These are phyloP conservation scores for Pontederia paniculata DNA, from an alignment of 176 grass and related monocot genomes.

Conservation along the genomic window DNA sequence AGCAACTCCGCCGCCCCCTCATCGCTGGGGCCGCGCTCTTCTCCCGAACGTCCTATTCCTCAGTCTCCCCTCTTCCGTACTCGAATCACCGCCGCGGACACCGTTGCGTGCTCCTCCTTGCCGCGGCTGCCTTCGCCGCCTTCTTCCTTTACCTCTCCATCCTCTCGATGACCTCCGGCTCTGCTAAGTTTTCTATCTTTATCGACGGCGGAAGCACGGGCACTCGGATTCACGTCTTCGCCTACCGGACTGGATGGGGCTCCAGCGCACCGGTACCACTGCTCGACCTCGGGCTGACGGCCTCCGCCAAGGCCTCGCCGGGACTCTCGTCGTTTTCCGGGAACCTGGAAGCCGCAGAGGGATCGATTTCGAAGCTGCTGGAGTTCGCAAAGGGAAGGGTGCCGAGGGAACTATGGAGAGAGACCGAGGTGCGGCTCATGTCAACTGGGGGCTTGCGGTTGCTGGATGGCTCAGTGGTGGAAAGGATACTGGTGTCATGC, in stretches of 20 bases:
- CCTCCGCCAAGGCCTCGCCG: constrained; percentile 53
- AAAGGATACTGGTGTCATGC: constrained; percentile 55
- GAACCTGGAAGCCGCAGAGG: constrained; percentile 32
- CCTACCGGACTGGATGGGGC: constrained; percentile 26
- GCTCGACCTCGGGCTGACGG: constrained; percentile 59
- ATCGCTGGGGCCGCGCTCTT: neutral
- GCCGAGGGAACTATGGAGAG: constrained; percentile 12
- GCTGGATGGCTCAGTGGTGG: constrained; percentile 30
- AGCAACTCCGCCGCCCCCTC: neutral
- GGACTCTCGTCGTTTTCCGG: constrained; percentile 58
- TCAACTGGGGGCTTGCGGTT: constrained; percentile 69
- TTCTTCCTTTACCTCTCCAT: neutral
- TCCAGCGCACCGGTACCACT: neutral
- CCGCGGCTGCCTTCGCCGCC: neutral
- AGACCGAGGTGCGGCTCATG: constrained; percentile 72
- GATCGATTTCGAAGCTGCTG: constrained; percentile 39
- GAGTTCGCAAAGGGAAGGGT: constrained; percentile 46
- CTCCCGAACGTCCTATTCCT: neutral
- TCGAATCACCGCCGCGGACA: neutral
- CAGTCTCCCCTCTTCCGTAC: no score
- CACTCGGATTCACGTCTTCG: constrained; percentile 69
- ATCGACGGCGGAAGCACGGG: constrained; percentile 82
- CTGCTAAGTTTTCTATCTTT: constrained; percentile 36
- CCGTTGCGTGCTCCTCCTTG: neutral
- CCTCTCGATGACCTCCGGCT: neutral